A percentile compares a stretch with the other conserved stretches of the same genome.
Conservation (phyloP, 345 rosid species). For the Eucalyptus microcorys region DNA sequence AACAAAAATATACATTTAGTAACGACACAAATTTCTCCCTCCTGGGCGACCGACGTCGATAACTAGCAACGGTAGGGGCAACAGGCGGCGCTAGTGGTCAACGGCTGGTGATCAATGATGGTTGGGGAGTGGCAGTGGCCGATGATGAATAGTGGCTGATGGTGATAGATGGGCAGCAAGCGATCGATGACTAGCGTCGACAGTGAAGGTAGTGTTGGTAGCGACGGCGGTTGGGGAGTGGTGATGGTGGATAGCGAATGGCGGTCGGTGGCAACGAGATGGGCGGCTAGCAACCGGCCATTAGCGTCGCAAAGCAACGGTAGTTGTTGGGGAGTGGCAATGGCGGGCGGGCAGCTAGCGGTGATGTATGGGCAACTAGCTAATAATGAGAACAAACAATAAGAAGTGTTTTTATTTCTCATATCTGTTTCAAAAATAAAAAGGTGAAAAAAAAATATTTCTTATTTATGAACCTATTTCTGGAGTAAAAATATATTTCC, state of each 20-base stretch:
- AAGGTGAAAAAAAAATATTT: no score
- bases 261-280: accelerated
- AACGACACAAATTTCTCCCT: accelerated
- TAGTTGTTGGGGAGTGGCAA: no score
- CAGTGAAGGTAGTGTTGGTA: no score
- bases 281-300: accelerated
- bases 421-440: accelerated
- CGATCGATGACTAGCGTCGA: accelerated
- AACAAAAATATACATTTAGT: accelerated
- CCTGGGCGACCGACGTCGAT: no score
- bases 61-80: accelerated
- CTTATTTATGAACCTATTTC: no score
- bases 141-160: accelerated
- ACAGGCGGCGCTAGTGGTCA: accelerated
- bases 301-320: accelerated
- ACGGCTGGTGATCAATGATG: accelerated
- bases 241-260: no score
- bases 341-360: accelerated
- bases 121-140: no score
- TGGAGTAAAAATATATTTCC: no score
- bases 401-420: no score
- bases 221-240: no score
- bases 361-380: no score
- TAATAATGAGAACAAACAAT: accelerated
- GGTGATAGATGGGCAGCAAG: no score